Evolutionary conservation across 345 rosid species (phyloP).

Genomic region (Linum usitatissimum): DNA sequence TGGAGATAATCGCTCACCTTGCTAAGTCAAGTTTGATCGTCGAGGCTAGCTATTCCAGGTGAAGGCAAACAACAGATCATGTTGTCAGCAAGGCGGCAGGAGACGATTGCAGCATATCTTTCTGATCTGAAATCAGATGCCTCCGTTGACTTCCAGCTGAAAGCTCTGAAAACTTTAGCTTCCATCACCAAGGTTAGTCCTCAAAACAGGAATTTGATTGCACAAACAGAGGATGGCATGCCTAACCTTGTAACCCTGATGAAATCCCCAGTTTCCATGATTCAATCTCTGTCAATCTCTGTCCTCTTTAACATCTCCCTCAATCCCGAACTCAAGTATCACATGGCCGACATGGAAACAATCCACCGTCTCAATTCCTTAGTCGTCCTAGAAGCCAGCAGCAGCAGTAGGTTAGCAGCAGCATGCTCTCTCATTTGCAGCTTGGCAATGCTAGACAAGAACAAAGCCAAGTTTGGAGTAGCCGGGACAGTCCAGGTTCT

Average conservation of each 20-base stretch:
- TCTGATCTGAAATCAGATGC: constrained; percentile 27
- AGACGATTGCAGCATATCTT: constrained; percentile 22
- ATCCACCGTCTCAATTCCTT: constrained; percentile 37
- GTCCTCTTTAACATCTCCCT: constrained; percentile 51
- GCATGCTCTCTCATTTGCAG: constrained; percentile 50
- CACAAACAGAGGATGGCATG: constrained; percentile 32
- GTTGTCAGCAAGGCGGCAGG: constrained; percentile 23
- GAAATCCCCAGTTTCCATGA: constrained; percentile 20
- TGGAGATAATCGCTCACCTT: too few relatives aligned
- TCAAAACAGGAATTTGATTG: constrained; percentile 30
- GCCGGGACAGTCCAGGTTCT: constrained; percentile 38
- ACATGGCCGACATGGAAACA: constrained; percentile 38
- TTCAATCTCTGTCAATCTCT: constrained; percentile 30
- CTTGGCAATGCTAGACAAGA: constrained; percentile 53
- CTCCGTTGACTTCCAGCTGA: constrained; percentile 21
- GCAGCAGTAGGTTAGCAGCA: constrained; percentile 22
- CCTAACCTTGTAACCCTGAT: constrained; percentile 28
- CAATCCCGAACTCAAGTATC: constrained; percentile 38
- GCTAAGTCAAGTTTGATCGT: not conserved
- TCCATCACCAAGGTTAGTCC: constrained; percentile 39
- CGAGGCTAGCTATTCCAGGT: not conserved
- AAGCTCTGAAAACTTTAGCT: constrained; percentile 36
- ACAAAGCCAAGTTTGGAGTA: constrained; percentile 62
- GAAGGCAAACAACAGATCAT: constrained; percentile 4
- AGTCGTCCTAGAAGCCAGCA: constrained; percentile 21